phyloP scores from a whole-genome alignment of 208 protist species.

The Lotmaria passim region DNA sequence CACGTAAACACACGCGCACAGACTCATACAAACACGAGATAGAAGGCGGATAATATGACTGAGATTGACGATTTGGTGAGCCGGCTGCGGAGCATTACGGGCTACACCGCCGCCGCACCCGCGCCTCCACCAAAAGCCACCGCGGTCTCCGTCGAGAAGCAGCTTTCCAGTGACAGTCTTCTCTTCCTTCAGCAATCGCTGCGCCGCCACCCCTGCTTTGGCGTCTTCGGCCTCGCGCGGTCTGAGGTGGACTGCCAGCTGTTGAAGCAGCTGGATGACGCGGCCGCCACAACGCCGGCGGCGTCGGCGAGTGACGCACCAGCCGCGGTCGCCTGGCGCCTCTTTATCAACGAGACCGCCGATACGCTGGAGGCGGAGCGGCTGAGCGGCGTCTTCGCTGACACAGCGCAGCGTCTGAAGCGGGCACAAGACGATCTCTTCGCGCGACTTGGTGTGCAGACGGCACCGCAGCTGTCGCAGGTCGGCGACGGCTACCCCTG shows the following conservation, averaged over 20 bases:
- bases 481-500: conserved; percentile 55
- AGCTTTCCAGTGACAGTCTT: conserved; percentile 49
- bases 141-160: conserved; percentile 24
- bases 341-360: conserved; percentile 70
- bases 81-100: conserved; percentile 70
- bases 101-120: conserved; percentile 36
- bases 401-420: conserved; percentile 27
- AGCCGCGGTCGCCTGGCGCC: conserved; percentile 19
- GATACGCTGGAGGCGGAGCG: conserved; percentile 75
- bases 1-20: too few species aligned
- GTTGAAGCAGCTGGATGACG: conserved; percentile 35
- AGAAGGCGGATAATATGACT: conserved; percentile 6
- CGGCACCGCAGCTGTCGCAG: conserved; percentile 49
- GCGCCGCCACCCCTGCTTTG: conserved; percentile 61
- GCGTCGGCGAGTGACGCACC: background rate
- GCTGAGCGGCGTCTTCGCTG: conserved; percentile 54
- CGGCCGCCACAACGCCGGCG: conserved; percentile 4
- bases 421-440: conserved; percentile 22
- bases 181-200: conserved; percentile 75
- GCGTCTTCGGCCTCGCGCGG: conserved; percentile 15
- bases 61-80: conserved; percentile 72
- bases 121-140: conserved; percentile 12
- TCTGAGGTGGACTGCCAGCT: conserved; percentile 41
- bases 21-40: background rate
- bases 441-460: conserved; percentile 54